Percentiles rank a stretch among this genome's conserved stretches.
These are phyloP conservation scores for Trametes cinnabarina DNA, from an alignment of 768 basidiomycete genomes.

Conservation along the genomic window DNA sequence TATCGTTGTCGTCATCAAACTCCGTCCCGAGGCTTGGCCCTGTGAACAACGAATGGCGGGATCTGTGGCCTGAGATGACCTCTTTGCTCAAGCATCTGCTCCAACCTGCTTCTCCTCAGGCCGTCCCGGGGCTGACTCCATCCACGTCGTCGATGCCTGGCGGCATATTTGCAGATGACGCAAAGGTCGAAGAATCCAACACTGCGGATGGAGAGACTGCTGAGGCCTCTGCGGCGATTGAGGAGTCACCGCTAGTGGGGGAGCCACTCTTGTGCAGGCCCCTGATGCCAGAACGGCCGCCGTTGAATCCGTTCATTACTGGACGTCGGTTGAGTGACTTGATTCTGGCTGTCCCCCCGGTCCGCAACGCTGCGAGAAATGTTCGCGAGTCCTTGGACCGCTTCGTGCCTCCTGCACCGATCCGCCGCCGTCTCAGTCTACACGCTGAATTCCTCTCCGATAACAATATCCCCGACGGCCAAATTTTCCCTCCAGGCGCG, in stretches of 20 bases:
- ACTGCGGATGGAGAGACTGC: not conserved
- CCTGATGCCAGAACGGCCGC: slow-evolving; percentile 4
- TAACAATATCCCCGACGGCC: slow-evolving; percentile 71
- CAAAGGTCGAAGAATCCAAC: not conserved
- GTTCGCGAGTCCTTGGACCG: slow-evolving; percentile 4
- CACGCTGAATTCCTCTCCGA: slow-evolving; percentile 62
- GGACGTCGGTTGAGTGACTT: slow-evolving; percentile 8
- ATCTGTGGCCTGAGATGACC: slow-evolving; percentile 29
- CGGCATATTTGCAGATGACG: slow-evolving; percentile 16
- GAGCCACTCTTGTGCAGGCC: slow-evolving; percentile 27
- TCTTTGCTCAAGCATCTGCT: slow-evolving; percentile 27
- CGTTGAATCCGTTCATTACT: not conserved
- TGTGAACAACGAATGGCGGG: slow-evolving; percentile 26
- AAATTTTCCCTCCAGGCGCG: slow-evolving; percentile 76
- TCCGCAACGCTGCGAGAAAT: not conserved
- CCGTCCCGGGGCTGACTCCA: not conserved
- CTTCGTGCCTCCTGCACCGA: not conserved
- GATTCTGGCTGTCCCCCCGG: slow-evolving; percentile 4
- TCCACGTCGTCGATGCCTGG: slow-evolving; percentile 19
- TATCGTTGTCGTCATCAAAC: slow-evolving; percentile 10
- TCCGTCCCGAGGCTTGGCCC: slow-evolving; percentile 24
- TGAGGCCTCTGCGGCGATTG: not conserved
- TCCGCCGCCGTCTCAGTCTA: slow-evolving; percentile 28
- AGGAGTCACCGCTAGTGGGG: slow-evolving; percentile 26
- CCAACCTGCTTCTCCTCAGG: slow-evolving; percentile 16